A percentile compares a stretch with the other conserved stretches of the same genome.
Evolutionary conservation across 495 filamentous ascomycete genomes (phyloP).

Genomic region (Margaritispora aquatica): DNA sequence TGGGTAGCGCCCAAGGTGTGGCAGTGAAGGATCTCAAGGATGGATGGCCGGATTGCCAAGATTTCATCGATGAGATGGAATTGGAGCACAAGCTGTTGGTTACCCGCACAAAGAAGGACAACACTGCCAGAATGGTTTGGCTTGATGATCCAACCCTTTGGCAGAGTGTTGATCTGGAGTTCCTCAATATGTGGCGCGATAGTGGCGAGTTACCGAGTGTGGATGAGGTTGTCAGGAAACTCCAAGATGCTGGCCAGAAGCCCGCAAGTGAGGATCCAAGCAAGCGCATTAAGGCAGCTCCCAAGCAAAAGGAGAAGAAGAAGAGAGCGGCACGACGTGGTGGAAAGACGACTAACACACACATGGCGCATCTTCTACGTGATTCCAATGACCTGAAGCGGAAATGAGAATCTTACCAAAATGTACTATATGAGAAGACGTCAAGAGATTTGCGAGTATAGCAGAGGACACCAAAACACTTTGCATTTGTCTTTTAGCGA

Average conservation of each 20-base stretch:
- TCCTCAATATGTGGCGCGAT: constrained; percentile 74
- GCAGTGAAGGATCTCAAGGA: constrained; percentile 85
- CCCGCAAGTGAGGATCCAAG: constrained; percentile 70
- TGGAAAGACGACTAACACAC: constrained; percentile 84
- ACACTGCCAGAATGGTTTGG: constrained; percentile 80
- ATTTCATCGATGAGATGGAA: constrained; percentile 73
- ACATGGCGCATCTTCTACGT: constrained; percentile 83
- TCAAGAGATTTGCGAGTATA: not conserved
- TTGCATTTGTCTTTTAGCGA: not conserved
- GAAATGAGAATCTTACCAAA: not conserved
- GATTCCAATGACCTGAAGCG: constrained; percentile 44
- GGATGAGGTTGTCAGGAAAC: constrained; percentile 67
- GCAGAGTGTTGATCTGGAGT: constrained; percentile 73
- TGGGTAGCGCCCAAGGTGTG: constrained; percentile 74
- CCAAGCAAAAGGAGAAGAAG: constrained; percentile 65
- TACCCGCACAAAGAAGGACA: constrained; percentile 88
- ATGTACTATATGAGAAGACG: not conserved
- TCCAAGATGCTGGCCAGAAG: constrained; percentile 66
- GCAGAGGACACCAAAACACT: not conserved
- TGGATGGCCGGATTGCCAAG: constrained; percentile 81
- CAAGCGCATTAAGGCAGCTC: constrained; percentile 50
- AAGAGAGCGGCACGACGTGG: constrained; percentile 56
- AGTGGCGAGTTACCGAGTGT: constrained; percentile 62
- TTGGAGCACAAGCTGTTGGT: constrained; percentile 71
- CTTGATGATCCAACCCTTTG: constrained; percentile 73